phyloP scores from a whole-genome alignment of 257 asterid species.

The Nicotiana knightiana region DNA sequence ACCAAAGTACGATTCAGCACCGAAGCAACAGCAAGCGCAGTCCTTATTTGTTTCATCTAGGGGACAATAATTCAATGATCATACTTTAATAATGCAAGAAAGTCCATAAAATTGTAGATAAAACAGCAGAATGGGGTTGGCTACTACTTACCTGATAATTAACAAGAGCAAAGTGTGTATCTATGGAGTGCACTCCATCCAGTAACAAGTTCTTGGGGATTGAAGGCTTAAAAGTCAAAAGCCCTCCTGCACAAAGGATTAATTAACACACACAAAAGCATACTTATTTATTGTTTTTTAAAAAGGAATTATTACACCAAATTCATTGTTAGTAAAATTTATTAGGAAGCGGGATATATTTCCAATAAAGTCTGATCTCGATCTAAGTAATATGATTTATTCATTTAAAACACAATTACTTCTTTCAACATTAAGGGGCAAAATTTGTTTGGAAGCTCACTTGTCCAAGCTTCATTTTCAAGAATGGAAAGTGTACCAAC shows the following conservation, averaged over 20 bases:
- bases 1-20: conserved; percentile 90
- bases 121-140: conserved; percentile 5
- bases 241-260: conserved; percentile 67
- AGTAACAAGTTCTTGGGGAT: conserved; percentile 88
- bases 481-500: not conserved
- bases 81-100: not conserved
- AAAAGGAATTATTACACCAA: not conserved
- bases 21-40: conserved; percentile 90
- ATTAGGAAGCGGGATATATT: not conserved
- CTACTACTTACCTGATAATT: conserved; percentile 75
- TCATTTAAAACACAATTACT: not conserved
- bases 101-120: not conserved
- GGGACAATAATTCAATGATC: conserved; percentile 13
- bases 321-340: not conserved
- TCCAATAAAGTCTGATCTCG: not conserved
- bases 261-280: conserved; percentile 10
- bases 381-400: not conserved
- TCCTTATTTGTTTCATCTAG: conserved; percentile 93
- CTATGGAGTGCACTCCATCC: conserved; percentile 78
- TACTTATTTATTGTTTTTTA: not conserved
- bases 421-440: not conserved
- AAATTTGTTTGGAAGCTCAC: not conserved
- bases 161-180: conserved; percentile 85
- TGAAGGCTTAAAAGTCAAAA: conserved; percentile 74
- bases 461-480: not conserved